Conservation (phyloP, 2,329 filamentous ascomycete genomes). For the Claviceps sorghi region DNA sequence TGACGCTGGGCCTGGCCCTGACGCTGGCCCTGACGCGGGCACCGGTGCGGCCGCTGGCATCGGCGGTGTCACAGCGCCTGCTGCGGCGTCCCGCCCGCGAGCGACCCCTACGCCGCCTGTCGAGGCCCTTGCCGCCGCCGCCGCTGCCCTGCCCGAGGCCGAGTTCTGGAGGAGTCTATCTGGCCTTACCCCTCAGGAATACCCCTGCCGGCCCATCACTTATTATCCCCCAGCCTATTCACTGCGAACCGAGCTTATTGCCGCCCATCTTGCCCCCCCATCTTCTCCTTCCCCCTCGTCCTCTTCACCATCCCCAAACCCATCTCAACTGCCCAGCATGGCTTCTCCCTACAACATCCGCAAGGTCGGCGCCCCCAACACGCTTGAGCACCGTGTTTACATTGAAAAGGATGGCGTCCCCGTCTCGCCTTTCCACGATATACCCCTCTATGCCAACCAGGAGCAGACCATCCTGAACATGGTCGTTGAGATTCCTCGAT, state of each 20-base stretch:
- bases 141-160: background rate
- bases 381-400: conserved; percentile 92
- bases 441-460: conserved; percentile 92
- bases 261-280: conserved; percentile 33
- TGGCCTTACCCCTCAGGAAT: conserved; percentile 18
- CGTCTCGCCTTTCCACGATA: conserved; percentile 94
- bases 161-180: conserved; percentile 10
- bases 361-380: conserved; percentile 83
- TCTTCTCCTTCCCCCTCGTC: conserved; percentile 5
- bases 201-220: conserved; percentile 7
- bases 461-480: conserved; percentile 97
- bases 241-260: conserved; percentile 38
- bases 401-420: conserved; percentile 94
- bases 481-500: conserved; percentile 97
- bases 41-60: background rate
- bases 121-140: background rate
- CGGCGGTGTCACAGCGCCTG: background rate
- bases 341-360: conserved; percentile 58
- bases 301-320: conserved; percentile 11
- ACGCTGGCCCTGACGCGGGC: background rate
- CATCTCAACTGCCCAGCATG: conserved; percentile 26
- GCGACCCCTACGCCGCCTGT: too few relatives aligned
- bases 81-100: background rate
- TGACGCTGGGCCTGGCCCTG: background rate
- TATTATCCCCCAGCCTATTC: conserved; percentile 30